These are phyloP conservation scores for Cladosporium sp. DNA, from an alignment of 2,329 filamentous ascomycete species.

Conservation along the genomic window DNA sequence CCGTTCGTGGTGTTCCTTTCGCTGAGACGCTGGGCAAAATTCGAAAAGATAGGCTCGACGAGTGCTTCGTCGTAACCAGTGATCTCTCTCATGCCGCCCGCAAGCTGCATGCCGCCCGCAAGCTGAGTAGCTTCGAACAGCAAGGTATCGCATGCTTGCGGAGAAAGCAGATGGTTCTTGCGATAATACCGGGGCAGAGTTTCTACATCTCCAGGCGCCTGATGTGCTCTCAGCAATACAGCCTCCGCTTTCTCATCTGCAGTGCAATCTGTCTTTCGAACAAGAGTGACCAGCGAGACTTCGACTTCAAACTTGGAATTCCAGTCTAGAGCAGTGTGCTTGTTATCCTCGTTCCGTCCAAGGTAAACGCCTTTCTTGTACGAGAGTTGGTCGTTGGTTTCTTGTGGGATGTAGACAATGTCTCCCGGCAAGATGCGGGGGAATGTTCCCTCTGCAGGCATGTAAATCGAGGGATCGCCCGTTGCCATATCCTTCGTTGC, in stretches of 20 bases:
- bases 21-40: neutral
- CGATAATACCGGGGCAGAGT: neutral
- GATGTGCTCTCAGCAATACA: neutral
- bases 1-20: neutral
- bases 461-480: neutral
- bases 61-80: neutral
- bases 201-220: too few relatives aligned
- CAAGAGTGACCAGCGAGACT: neutral
- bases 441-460: neutral
- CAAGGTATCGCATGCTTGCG: neutral
- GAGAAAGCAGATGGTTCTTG: neutral
- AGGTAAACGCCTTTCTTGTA: conserved; percentile 10
- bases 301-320: neutral
- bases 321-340: conserved; percentile 6
- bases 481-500: neutral
- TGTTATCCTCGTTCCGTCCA: neutral
- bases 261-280: neutral
- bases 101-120: neutral
- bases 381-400: neutral
- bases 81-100: neutral
- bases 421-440: neutral
- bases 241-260: neutral
- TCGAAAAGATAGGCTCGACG: neutral
- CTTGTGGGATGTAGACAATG: conserved; percentile 10
- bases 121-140: neutral